Evolutionary conservation across 2,329 filamentous ascomycete species (phyloP), one percentile per base, ranked within the genome.

Genomic region (Coniella lustricola): DNA sequence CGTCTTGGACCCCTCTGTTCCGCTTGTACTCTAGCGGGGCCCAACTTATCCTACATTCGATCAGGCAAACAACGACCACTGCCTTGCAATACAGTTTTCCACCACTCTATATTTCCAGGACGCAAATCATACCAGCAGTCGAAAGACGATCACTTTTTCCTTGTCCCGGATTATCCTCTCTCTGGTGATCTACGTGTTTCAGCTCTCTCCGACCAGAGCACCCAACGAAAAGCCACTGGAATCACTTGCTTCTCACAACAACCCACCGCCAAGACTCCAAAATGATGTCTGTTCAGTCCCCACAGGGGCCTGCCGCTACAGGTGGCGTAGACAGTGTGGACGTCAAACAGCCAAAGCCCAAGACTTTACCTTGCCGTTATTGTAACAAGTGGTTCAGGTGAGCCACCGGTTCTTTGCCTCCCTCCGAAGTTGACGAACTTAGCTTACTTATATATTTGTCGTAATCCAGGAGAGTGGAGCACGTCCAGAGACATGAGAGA

Each of bases 351-450:
- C 75, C 77, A 61, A 81, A 81, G 58, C 77, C 78, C 56, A 81
- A 81, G 65, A 77, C 75, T 43, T 63, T 81, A 52, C 78, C 77
- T 49, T 82, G 79, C 70, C 77, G 77, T 59, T 81, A 79, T 59
- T 82, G 79, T 64, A 77, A 72, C 64, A 81, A 81, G 60, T 71
- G 73, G 53, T 82, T 82, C 63, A 75, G 77, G 77, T 81, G 63
- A 66, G 75, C 63, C 51, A 35, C 44, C 48, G 49, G 53, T 49
- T 52, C 42, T 10, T 29, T 35, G 43, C 50, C 46, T 44, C 57
- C 33, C 39, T 52, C 53, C 50, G 50, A 56, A 58, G 59, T 43
- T 49, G 55, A 62, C 12, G 29, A 64, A 64, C 63, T 65, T 61
- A 59, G 68, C 71, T 64, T 72, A 67, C 66, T 62, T 64, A 56